Evolutionary conservation across 495 filamentous ascomycete species (phyloP).

Genomic region (Podospora pseudoanserina): DNA sequence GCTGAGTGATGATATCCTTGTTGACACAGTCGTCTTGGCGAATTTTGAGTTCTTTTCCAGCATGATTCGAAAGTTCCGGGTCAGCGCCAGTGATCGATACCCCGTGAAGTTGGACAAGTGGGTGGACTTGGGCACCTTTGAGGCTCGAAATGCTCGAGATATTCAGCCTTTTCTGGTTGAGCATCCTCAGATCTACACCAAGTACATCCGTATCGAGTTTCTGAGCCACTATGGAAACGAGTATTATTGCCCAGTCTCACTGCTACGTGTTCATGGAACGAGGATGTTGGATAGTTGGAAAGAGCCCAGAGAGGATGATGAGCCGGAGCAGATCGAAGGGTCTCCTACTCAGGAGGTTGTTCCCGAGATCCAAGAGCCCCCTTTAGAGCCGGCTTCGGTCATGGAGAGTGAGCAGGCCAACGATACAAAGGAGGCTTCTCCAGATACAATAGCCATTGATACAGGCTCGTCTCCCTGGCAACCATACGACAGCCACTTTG

Average conservation of each 20-base stretch:
- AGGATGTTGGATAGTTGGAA: conserved; percentile 95
- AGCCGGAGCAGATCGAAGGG: conserved; percentile 40
- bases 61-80: conserved; percentile 84
- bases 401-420: conserved; percentile 1
- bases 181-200: conserved; percentile 91
- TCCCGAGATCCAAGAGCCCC: conserved; percentile 31
- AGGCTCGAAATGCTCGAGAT: conserved; percentile 85
- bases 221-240: conserved; percentile 92
- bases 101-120: conserved; percentile 89
- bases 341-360: conserved; percentile 20
- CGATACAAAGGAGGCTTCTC: conserved; percentile 10
- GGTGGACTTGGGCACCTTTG: conserved; percentile 82
- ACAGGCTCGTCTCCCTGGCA: conserved; percentile 32
- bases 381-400: conserved; percentile 14
- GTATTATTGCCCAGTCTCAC: conserved; percentile 89
- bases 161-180: conserved; percentile 91
- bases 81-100: conserved; percentile 89
- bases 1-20: conserved; percentile 80
- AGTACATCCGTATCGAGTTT: conserved; percentile 88
- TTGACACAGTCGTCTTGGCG: conserved; percentile 92
- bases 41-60: conserved; percentile 99
- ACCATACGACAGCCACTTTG: conserved; percentile 18
- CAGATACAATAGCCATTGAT: conserved; percentile 5
- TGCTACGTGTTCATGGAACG: conserved; percentile 89
- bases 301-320: conserved; percentile 48